These are phyloP conservation scores for Lycium ferocissimum DNA, from an alignment of 257 asterid species.

Conservation along the genomic window DNA sequence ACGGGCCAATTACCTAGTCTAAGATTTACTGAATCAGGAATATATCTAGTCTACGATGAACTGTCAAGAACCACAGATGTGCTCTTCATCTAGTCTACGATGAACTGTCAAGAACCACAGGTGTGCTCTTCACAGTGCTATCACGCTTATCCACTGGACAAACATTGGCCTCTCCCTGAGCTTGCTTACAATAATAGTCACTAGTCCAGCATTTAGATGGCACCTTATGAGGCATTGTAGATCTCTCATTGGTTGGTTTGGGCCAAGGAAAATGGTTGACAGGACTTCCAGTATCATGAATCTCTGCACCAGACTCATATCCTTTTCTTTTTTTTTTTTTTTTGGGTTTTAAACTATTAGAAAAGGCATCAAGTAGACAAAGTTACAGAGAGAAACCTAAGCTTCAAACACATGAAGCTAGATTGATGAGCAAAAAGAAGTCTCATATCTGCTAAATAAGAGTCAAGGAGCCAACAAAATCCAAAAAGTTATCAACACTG, in stretches of 20 bases:
- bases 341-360: no score
- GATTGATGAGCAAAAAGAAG: no score
- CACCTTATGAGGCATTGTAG: neutral
- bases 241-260: neutral
- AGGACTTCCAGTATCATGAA: neutral
- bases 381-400: no score
- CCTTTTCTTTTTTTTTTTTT: no score
- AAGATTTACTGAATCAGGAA: constrained; percentile 9
- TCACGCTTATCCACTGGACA: neutral
- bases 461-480: no score
- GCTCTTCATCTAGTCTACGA: constrained; percentile 7
- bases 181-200: neutral
- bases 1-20: neutral
- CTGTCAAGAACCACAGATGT: neutral
- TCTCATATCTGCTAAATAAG: no score
- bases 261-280: neutral
- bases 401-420: no score
- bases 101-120: neutral
- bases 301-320: neutral
- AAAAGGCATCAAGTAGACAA: no score
- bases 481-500: no score
- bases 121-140: neutral
- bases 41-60: neutral
- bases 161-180: neutral
- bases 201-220: neutral